A percentile compares a stretch with the other conserved stretches of the same genome.
Evolutionary conservation across 768 basidiomycete species (phyloP).

Genomic region (Obba rivulosa): DNA sequence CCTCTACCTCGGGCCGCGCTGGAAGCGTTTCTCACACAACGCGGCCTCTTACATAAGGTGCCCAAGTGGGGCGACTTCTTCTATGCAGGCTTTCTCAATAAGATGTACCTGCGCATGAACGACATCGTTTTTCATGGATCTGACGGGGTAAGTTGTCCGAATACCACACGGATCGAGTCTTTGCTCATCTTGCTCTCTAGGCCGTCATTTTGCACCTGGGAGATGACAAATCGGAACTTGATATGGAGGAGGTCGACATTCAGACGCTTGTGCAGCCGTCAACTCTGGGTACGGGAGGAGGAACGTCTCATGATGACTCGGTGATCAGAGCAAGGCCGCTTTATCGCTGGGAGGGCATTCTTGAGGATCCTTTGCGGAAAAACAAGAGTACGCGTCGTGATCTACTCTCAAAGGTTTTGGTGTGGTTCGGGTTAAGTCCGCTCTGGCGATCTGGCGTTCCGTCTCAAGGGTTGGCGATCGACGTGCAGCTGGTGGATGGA

Average conservation of each 20-base stretch:
- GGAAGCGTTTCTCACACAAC: constrained; percentile 58
- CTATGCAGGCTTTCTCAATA: constrained; percentile 64
- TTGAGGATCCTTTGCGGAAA: constrained; percentile 45
- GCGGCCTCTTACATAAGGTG: constrained; percentile 49
- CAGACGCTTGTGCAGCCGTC: constrained; percentile 46
- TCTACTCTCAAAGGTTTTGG: constrained; percentile 48
- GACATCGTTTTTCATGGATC: constrained; percentile 56
- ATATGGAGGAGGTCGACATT: constrained; percentile 61
- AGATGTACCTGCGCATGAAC: constrained; percentile 65
- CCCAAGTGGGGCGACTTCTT: constrained; percentile 44
- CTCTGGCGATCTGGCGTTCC: constrained; percentile 48
- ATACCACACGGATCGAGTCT: neutral
- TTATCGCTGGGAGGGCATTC: constrained; percentile 68
- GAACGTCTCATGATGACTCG: constrained; percentile 64
- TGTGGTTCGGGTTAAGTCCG: constrained; percentile 67
- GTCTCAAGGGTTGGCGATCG: constrained; percentile 55
- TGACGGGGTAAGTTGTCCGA: constrained; percentile 35
- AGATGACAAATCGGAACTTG: constrained; percentile 42
- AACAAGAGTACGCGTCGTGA: constrained; percentile 31
- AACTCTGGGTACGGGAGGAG: constrained; percentile 60
- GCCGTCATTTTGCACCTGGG: constrained; percentile 63
- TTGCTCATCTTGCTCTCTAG: constrained; percentile 27
- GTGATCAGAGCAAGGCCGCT: constrained; percentile 54
- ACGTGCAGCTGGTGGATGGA: constrained; percentile 52
- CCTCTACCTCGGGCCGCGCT: constrained; percentile 61